Percentiles rank a stretch among this genome's conserved stretches.
phyloP scores from a whole-genome alignment of 1,284 basidiomycete species.

The Rhodotorula sp. region DNA sequence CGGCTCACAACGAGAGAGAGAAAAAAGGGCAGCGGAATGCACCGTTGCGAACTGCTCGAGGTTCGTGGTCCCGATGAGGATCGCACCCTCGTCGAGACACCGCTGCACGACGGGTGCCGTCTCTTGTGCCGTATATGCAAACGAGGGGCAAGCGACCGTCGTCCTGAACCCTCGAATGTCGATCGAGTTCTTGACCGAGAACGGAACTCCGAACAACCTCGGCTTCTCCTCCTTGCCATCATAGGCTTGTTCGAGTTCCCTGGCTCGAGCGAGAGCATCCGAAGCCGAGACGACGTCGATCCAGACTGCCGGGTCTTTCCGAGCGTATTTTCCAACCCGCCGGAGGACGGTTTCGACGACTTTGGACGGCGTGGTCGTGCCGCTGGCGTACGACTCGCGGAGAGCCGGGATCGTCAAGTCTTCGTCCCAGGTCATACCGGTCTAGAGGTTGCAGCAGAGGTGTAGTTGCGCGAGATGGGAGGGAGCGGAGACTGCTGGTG shows the following conservation, averaged over 20 bases:
- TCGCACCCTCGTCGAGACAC: constrained; percentile 5
- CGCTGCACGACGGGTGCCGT: constrained; percentile 13
- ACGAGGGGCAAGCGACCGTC: constrained; percentile 11
- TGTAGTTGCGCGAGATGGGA: too few relatives aligned
- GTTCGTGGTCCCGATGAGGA: constrained; percentile 21
- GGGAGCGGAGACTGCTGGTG: too few relatives aligned
- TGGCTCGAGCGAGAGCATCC: neutral
- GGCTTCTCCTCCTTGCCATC: constrained; percentile 4
- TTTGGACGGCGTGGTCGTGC: neutral
- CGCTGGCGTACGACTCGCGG: neutral
- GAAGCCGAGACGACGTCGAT: constrained; percentile 11
- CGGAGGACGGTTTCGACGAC: neutral
- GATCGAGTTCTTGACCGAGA: constrained; percentile 18
- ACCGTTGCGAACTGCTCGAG: constrained; percentile 26
- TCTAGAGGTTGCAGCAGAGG: neutral
- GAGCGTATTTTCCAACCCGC: neutral
- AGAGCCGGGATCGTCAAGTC: neutral
- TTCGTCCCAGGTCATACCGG: neutral
- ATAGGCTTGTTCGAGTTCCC: neutral
- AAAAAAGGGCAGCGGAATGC: neutral
- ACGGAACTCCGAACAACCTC: constrained; percentile 15
- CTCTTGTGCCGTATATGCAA: constrained; percentile 3
- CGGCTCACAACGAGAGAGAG: neutral
- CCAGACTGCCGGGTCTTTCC: constrained; percentile 11
- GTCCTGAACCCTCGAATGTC: constrained; percentile 11